Evolutionary conservation across 1,284 basidiomycete species (phyloP).

Genomic region (Meira miltonrushii): DNA sequence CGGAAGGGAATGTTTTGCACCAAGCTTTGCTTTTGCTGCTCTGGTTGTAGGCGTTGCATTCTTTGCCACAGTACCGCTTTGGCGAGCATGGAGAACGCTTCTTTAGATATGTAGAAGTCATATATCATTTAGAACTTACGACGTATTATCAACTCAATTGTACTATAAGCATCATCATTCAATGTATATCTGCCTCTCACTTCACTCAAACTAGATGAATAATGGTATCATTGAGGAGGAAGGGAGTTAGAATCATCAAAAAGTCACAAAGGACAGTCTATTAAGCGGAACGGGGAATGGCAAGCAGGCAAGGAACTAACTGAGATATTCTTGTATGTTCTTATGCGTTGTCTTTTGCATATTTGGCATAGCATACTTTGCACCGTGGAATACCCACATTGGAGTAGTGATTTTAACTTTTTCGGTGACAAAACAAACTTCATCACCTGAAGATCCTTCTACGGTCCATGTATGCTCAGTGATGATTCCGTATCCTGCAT

Average conservation of each 20-base stretch:
- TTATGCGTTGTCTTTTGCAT: background rate
- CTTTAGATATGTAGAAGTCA: no score
- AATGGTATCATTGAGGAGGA: no score
- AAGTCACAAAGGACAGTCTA: no score
- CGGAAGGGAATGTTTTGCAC: conserved; percentile 16
- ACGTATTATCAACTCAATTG: no score
- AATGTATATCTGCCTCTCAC: no score
- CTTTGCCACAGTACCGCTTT: conserved; percentile 12
- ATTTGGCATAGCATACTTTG: background rate
- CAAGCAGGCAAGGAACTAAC: background rate
- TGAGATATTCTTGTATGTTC: conserved; percentile 1
- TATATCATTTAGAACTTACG: no score
- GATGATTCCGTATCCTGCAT: background rate
- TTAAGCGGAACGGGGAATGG: background rate
- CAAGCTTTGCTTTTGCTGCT: conserved; percentile 14
- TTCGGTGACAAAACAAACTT: background rate
- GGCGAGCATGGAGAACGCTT: conserved; percentile 15
- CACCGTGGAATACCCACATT: background rate
- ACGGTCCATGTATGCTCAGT: background rate
- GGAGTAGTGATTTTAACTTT: background rate
- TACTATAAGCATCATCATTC: no score
- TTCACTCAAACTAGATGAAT: no score
- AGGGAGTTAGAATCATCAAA: no score
- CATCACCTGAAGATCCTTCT: background rate
- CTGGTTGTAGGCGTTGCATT: conserved; percentile 9